phyloP scores from a whole-genome alignment of 176 grass and related monocot genomes.

The Avena atlantica region DNA sequence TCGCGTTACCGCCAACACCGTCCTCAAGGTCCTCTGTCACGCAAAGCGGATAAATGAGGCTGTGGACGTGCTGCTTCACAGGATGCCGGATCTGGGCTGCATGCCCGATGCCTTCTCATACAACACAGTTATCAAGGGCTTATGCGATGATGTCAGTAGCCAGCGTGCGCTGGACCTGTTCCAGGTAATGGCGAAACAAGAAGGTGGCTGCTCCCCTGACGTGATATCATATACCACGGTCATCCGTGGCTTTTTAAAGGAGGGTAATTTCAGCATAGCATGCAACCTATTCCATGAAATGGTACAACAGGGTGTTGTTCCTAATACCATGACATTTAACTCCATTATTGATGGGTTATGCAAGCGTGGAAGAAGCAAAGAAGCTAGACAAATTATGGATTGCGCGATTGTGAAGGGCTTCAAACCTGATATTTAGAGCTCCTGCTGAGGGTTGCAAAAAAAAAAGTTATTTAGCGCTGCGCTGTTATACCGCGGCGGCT shows the following conservation, averaged over 20 bases:
- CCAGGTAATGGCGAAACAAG: not conserved
- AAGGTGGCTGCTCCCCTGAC: not conserved
- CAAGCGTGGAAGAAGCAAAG: not conserved
- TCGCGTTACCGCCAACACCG: not conserved
- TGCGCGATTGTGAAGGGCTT: too few relatives aligned
- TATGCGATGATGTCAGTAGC: not conserved
- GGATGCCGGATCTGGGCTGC: too few relatives aligned
- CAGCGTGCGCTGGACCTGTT: not conserved
- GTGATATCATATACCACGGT: not conserved
- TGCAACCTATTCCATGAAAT: not conserved
- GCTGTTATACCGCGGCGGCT: too few relatives aligned
- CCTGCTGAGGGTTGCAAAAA: too few relatives aligned
- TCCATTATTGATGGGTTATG: not conserved
- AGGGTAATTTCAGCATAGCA: not conserved
- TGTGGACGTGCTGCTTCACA: not conserved
- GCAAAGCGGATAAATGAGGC: not conserved
- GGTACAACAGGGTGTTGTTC: not conserved
- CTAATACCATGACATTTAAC: not conserved
- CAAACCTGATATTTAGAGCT: too few relatives aligned
- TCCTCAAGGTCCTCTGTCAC: not conserved
- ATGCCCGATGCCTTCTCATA: not conserved
- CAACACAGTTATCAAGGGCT: not conserved
- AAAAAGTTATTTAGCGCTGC: too few relatives aligned
- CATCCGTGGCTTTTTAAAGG: not conserved
- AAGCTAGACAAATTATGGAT: not conserved